Percentiles rank a stretch among this genome's conserved stretches.
Conservation (phyloP, 179 eudicot genomes). For the Sideroxylon spinosum region DNA sequence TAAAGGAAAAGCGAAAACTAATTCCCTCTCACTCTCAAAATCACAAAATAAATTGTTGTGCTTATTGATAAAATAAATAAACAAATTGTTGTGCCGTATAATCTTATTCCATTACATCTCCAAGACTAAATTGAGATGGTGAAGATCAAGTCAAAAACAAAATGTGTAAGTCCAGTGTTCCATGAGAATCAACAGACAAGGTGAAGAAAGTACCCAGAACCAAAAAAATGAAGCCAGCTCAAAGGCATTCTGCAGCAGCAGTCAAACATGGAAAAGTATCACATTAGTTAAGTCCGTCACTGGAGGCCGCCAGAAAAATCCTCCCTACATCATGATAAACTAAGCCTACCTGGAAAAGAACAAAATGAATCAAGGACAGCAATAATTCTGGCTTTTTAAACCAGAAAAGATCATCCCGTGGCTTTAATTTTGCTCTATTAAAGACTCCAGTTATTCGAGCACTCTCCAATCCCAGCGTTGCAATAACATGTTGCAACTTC, state of each 20-base stretch:
- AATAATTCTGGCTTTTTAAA: constrained; percentile 81
- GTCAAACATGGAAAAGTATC: constrained; percentile 3
- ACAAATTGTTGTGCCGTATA: no score
- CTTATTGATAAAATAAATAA: no score
- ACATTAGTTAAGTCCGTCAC: constrained; percentile 12
- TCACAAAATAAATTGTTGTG: no score
- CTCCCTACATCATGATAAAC: neutral
- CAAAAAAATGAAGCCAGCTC: constrained; percentile 98
- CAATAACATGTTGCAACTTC: constrained; percentile 84
- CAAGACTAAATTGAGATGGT: no score
- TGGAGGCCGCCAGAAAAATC: neutral
- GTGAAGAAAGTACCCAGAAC: constrained; percentile 78
- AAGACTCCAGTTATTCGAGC: constrained; percentile 65
- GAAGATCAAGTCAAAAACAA: no score
- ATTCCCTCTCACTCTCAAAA: no score
- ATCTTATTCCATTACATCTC: no score
- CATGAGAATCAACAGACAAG: neutral
- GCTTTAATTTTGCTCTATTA: constrained; percentile 59
- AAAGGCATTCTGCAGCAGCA: constrained; percentile 75
- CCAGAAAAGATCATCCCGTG: constrained; percentile 96
- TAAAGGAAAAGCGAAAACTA: neutral
- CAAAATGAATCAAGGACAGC: constrained; percentile 81
- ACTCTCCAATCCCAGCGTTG: constrained; percentile 88
- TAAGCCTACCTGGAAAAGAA: constrained; percentile 82
- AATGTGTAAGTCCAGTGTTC: no score